Percentiles rank a stretch among this genome's conserved stretches.
phyloP scores from a whole-genome alignment of 768 basidiomycete species.

The Naganishia onofrii region DNA sequence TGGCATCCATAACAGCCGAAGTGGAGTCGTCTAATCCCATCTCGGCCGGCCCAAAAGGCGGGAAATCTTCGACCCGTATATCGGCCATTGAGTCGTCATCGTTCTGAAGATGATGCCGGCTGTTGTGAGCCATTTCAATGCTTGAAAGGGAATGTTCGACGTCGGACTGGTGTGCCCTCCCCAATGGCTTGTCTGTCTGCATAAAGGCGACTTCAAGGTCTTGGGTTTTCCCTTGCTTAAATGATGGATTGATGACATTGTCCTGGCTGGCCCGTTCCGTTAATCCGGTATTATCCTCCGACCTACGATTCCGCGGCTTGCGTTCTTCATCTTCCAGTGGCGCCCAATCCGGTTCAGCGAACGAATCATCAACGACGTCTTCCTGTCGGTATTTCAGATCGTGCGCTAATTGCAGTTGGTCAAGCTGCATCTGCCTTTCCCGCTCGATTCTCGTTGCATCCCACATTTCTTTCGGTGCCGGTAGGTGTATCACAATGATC shows the following conservation, averaged over 20 bases:
- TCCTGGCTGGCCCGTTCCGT: background rate
- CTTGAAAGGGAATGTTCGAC: background rate
- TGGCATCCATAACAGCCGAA: conserved; percentile 22
- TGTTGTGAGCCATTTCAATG: conserved; percentile 10
- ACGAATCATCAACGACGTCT: conserved; percentile 25
- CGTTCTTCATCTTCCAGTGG: conserved; percentile 13
- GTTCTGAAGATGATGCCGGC: background rate
- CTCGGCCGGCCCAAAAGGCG: conserved; percentile 20
- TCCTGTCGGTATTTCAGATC: conserved; percentile 6
- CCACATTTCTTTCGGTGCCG: conserved; percentile 69
- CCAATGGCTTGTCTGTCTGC: background rate
- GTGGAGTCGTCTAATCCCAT: conserved; percentile 24
- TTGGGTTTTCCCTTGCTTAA: conserved; percentile 3
- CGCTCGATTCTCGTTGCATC: conserved; percentile 56
- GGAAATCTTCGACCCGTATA: conserved; percentile 25
- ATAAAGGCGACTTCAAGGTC: background rate
- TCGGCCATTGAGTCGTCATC: conserved; percentile 20
- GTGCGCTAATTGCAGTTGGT: conserved; percentile 19
- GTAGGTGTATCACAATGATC: conserved; percentile 81
- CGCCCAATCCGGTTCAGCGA: conserved; percentile 17
- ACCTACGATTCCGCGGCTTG: conserved; percentile 2
- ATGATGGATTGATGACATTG: background rate
- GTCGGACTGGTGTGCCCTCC: background rate
- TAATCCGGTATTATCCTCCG: background rate
- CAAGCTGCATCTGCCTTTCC: conserved; percentile 25